Evolutionary conservation across 192 early-diverging fungal species (phyloP), one percentile per base, ranked within the genome.

Genomic region (Linnemannia zychae): DNA sequence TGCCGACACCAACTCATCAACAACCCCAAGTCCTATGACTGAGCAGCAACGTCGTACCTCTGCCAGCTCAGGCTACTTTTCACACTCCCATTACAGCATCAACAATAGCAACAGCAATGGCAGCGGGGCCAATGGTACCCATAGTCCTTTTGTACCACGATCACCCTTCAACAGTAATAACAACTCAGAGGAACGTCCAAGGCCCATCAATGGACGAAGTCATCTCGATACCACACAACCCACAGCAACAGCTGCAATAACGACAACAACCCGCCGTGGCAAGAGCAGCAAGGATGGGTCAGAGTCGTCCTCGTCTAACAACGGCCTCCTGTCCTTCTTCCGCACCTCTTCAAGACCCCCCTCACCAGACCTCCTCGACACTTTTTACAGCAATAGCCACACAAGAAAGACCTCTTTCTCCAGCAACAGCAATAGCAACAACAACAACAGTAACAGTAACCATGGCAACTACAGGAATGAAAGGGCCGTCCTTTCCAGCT

Each of bases 331-430:
- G 6, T 70, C 82, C 13, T 84, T 84, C 63, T 78, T 84, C 40
- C 82, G 82, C 47, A 65, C 66, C n/a, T 63, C 77, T 15, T 84
- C 82, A 22, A 22, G 82, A 69, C 82, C 82, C n/a, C 73, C 82
- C 5, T 84, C 82, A 13, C 82, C 82, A 0, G 82, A 84, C 44
- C 33, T 37, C 11, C 28, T 38, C n/a, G 81, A 77, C 34, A 31
- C 82, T 31, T 33, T 57, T 31, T 47, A 70, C 66, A 84, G 34
- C 49, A 53, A 38, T 31, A 79, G 67, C 47, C 77, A 84, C 17
- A 79, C 77, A 1, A 50, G 82, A 57, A 84, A 78, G 44, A 75
- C 82, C 7, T 84, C 82, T 44, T 79, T 79, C 33, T 75, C 77
- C 57, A 53, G 82, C 28, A 72, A 75, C 33, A 74, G 48, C 37